Evolutionary conservation across 2,329 filamentous ascomycete species (phyloP).

Genomic region (Hypoxylon sp.): DNA sequence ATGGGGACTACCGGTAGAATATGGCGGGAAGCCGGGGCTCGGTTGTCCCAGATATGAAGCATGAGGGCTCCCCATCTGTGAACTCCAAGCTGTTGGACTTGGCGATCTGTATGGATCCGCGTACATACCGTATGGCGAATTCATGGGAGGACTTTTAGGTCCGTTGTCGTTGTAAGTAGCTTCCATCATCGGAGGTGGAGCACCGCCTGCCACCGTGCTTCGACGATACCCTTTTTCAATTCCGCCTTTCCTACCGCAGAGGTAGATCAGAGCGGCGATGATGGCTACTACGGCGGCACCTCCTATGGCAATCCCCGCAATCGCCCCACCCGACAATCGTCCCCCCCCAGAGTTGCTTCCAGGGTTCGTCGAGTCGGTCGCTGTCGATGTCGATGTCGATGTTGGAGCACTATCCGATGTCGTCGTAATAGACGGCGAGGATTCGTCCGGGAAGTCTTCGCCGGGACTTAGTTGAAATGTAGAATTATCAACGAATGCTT

Average conservation of each 20-base stretch:
- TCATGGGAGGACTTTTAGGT: slow-evolving; percentile 38
- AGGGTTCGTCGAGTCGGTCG: slow-evolving; percentile 25
- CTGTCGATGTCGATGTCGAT: neutral
- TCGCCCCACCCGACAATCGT: slow-evolving; percentile 63
- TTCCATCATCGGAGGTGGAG: slow-evolving; percentile 51
- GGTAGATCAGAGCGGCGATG: slow-evolving; percentile 63
- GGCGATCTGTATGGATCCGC: slow-evolving; percentile 35
- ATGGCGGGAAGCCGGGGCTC: slow-evolving; percentile 39
- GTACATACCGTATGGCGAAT: slow-evolving; percentile 32
- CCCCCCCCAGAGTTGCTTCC: slow-evolving; percentile 15
- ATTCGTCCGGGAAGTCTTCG: slow-evolving; percentile 66
- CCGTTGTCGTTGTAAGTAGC: slow-evolving; percentile 44
- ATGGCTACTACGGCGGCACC: slow-evolving; percentile 61
- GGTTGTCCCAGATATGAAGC: slow-evolving; percentile 40
- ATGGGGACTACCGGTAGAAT: slow-evolving; percentile 7
- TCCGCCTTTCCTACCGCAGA: slow-evolving; percentile 62
- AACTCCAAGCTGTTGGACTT: slow-evolving; percentile 32
- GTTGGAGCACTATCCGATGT: slow-evolving; percentile 34
- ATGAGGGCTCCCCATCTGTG: slow-evolving; percentile 41
- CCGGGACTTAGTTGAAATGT: slow-evolving; percentile 70
- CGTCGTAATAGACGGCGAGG: slow-evolving; percentile 40
- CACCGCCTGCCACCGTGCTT: slow-evolving; percentile 39
- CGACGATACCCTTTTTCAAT: slow-evolving; percentile 56
- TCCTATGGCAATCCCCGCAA: slow-evolving; percentile 73
- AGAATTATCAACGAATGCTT: slow-evolving; percentile 62